Percentiles rank a stretch among this genome's conserved stretches.
These are phyloP conservation scores for Lactarius deliciosus DNA, from an alignment of 768 basidiomycete species.

Conservation along the genomic window DNA sequence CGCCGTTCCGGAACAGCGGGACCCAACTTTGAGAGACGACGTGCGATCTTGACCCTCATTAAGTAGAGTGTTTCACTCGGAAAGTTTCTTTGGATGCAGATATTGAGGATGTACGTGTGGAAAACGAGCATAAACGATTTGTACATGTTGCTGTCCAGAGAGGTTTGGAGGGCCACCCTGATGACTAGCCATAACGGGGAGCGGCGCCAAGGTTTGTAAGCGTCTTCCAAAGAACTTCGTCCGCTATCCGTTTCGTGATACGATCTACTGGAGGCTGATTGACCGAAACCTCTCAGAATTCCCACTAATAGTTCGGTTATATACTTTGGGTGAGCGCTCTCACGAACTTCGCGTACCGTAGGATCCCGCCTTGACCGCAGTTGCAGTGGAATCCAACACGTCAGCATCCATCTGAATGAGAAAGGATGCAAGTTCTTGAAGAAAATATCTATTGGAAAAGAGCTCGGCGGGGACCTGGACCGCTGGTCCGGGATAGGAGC, in stretches of 20 bases:
- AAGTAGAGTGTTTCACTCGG: not conserved
- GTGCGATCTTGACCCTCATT: not conserved
- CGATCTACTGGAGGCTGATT: constrained; percentile 33
- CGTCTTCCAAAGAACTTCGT: not conserved
- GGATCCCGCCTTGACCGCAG: constrained; percentile 28
- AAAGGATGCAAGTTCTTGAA: not conserved
- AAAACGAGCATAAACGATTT: not conserved
- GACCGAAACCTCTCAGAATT: constrained; percentile 33
- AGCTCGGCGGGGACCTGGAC: constrained; percentile 36
- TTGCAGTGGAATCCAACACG: not conserved
- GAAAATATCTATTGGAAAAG: not conserved
- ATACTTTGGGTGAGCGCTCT: not conserved
- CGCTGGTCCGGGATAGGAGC: constrained; percentile 41
- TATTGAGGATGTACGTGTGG: not conserved
- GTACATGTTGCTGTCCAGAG: not conserved
- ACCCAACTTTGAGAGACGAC: not conserved
- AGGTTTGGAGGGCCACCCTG: constrained; percentile 43
- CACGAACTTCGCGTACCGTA: not conserved
- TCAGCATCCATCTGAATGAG: not conserved
- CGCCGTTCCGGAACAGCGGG: not conserved
- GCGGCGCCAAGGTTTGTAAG: constrained; percentile 32
- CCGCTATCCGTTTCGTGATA: constrained; percentile 12
- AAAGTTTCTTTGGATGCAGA: not conserved
- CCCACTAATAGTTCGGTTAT: not conserved
- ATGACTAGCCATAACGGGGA: not conserved